Percentiles rank a stretch among this genome's conserved stretches.
Conservation (phyloP, 148 eudicot genomes). For the Simmondsia chinensis region DNA sequence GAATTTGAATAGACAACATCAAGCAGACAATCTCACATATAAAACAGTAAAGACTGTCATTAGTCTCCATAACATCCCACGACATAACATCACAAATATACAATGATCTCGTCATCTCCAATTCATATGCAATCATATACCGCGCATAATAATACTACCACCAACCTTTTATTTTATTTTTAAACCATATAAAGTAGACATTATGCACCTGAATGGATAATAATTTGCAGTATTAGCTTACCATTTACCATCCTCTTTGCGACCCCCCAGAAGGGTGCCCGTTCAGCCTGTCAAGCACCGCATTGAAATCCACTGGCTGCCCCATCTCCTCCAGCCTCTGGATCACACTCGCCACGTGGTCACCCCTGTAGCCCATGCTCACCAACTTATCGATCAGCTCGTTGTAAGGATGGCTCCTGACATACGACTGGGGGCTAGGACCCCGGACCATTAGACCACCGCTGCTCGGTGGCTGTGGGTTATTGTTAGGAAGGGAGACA, state of each 20-base stretch:
- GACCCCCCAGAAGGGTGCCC: constrained; percentile 74
- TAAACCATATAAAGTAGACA: constrained; percentile 13
- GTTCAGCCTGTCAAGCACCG: constrained; percentile 86
- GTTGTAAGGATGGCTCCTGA: constrained; percentile 71
- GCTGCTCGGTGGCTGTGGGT: constrained; percentile 32
- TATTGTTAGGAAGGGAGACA: constrained; percentile 34
- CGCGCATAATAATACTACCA: constrained; percentile 25
- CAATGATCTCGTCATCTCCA: constrained; percentile 24
- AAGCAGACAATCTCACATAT: constrained; percentile 28
- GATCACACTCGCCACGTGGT: constrained; percentile 64
- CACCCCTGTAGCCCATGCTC: constrained; percentile 93
- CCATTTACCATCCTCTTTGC: constrained; percentile 81
- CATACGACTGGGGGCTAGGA: constrained; percentile 42
- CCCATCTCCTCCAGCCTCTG: constrained; percentile 96
- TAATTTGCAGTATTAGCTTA: constrained; percentile 11
- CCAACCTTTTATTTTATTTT: constrained; percentile 32
- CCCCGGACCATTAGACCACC: constrained; percentile 30
- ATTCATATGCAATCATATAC: constrained; percentile 25
- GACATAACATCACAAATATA: constrained; percentile 20
- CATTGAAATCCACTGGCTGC: constrained; percentile 75
- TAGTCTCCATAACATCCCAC: constrained; percentile 9
- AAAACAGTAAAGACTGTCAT: constrained; percentile 28
- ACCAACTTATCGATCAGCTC: constrained; percentile 89
- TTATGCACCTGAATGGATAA: constrained; percentile 23
- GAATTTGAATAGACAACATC: no score